Evolutionary conservation across 2,329 filamentous ascomycete genomes (phyloP).

Genomic region (Helotiales sp.): DNA sequence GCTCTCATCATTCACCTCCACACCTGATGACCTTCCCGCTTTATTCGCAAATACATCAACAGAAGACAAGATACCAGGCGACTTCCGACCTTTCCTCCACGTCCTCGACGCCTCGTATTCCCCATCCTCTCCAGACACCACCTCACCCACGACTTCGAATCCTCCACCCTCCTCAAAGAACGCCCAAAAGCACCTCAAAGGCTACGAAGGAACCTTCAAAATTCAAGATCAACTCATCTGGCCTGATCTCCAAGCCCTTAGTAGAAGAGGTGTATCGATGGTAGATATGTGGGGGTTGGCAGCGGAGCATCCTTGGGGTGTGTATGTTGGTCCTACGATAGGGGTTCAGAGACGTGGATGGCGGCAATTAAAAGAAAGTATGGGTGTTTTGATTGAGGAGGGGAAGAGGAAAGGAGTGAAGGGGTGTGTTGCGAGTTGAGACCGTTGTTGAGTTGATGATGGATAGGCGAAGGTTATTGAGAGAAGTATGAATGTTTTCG

Average conservation of each 20-base stretch:
- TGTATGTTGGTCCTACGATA: slow-evolving; percentile 26
- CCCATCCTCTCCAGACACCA: neutral
- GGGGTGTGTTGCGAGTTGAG: neutral
- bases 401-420: neutral
- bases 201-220: slow-evolving; percentile 20
- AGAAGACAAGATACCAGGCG: neutral
- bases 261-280: neutral
- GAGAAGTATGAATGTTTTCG: neutral
- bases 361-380: slow-evolving; percentile 19
- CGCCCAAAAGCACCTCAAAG: neutral
- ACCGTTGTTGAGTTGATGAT: neutral
- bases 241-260: slow-evolving; percentile 20
- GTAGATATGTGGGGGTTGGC: slow-evolving; percentile 18
- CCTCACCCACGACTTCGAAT: neutral
- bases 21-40: neutral
- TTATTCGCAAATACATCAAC: neutral
- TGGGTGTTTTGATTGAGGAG: slow-evolving; percentile 6
- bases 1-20: slow-evolving; percentile 11
- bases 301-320: slow-evolving; percentile 23
- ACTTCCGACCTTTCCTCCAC: slow-evolving; percentile 13
- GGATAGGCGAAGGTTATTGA: too few species aligned
- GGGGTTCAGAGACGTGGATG: slow-evolving; percentile 22
- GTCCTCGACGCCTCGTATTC: slow-evolving; percentile 1
- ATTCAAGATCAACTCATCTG: slow-evolving; percentile 21
- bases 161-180: neutral